Conservation (phyloP, 805 yeast species). For the Ogataea degrootiae region DNA sequence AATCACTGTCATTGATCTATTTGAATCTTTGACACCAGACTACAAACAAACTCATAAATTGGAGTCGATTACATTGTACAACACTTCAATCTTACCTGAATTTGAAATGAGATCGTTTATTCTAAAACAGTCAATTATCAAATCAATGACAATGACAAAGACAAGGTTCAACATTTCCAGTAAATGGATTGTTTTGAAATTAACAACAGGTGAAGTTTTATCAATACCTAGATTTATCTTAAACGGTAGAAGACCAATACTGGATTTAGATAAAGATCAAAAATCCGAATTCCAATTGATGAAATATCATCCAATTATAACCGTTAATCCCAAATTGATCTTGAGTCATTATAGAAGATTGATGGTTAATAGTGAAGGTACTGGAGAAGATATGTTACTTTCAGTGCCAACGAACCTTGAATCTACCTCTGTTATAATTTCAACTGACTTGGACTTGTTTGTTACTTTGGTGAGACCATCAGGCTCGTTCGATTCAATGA, state of each 20-base stretch:
- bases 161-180: conserved; percentile 66
- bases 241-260: conserved; percentile 64
- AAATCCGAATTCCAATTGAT: conserved; percentile 52
- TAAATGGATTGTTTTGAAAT: conserved; percentile 56
- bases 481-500: conserved; percentile 72
- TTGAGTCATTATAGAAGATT: conserved; percentile 50
- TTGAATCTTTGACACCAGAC: conserved; percentile 59
- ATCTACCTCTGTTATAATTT: conserved; percentile 71
- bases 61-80: conserved; percentile 13
- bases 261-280: conserved; percentile 47
- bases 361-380: conserved; percentile 14
- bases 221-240: conserved; percentile 66
- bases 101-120: conserved; percentile 53
- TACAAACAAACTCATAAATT: conserved; percentile 25
- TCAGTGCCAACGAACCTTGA: conserved; percentile 67
- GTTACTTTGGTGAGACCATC: conserved; percentile 80
- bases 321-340: conserved; percentile 41
- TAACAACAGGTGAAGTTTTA: conserved; percentile 57
- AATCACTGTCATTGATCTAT: conserved; percentile 72
- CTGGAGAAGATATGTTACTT: conserved; percentile 27
- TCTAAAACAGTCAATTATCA: conserved; percentile 51
- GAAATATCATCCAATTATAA: conserved; percentile 64
- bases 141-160: conserved; percentile 45
- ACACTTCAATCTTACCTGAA: conserved; percentile 36
- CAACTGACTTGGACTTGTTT: conserved; percentile 65